A percentile compares a stretch with the other conserved stretches of the same genome.
Conservation (phyloP, 176 grass and related monocot species). For the Musa schizocarpa region DNA sequence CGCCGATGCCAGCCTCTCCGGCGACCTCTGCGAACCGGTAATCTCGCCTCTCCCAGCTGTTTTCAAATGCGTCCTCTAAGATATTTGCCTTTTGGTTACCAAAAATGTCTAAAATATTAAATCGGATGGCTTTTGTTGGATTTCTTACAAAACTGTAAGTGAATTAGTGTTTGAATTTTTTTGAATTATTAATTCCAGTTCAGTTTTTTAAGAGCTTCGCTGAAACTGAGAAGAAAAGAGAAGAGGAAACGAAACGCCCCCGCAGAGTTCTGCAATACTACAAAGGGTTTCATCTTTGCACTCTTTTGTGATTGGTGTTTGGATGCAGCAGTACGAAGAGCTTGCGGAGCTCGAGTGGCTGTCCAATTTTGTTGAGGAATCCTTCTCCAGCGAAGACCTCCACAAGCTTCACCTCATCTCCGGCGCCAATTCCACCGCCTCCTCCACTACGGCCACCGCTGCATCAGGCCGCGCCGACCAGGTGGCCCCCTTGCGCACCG, state of each 20-base stretch:
- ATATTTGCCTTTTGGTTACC: background rate
- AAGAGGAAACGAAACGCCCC: background rate
- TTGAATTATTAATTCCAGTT: background rate
- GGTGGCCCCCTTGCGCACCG: background rate
- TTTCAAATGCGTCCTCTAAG: background rate
- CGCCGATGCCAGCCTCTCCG: conserved; percentile 47
- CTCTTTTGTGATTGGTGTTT: conserved; percentile 8
- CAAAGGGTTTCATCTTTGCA: background rate
- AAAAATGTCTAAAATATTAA: background rate
- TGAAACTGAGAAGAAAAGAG: background rate
- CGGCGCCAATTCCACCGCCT: conserved; percentile 22
- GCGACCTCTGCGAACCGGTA: conserved; percentile 82
- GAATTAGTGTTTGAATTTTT: background rate
- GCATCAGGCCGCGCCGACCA: background rate
- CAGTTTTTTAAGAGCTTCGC: background rate
- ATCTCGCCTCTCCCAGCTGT: background rate
- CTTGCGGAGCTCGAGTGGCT: conserved; percentile 89
- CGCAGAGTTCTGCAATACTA: no score
- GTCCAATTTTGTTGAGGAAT: conserved; percentile 58
- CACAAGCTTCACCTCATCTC: conserved; percentile 85
- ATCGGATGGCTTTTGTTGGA: background rate
- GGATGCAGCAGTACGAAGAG: conserved; percentile 71
- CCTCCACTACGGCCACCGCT: conserved; percentile 19
- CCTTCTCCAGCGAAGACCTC: conserved; percentile 69
- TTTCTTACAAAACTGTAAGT: background rate